Conservation (phyloP, 192 early-diverging fungal genomes). For the Linnemannia schmuckeri region DNA sequence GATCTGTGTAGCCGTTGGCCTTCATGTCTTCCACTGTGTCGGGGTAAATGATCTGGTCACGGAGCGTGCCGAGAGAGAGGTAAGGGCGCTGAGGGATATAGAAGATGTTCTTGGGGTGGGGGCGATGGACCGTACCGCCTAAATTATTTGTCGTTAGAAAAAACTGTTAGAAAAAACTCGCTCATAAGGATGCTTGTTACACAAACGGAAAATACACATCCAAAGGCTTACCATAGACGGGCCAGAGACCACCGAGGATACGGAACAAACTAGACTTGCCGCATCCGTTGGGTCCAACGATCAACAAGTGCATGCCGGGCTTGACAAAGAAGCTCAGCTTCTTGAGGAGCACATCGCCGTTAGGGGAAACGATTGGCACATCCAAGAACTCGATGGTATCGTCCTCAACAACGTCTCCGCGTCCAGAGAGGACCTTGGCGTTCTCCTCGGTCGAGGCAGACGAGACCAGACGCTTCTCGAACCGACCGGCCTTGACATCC, state of each 20-base stretch:
- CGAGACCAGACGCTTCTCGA: slow-evolving; percentile 78
- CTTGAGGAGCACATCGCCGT: slow-evolving; percentile 93
- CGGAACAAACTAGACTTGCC: slow-evolving; percentile 97
- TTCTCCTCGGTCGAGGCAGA: slow-evolving; percentile 66
- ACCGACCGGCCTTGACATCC: slow-evolving; percentile 86
- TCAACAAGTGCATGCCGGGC: slow-evolving; percentile 92
- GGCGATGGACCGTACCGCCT: slow-evolving; percentile 80
- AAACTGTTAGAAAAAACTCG: not conserved
- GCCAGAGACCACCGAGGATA: slow-evolving; percentile 96
- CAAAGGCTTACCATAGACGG: slow-evolving; percentile 80
- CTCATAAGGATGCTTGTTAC: not conserved
- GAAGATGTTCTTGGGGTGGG: slow-evolving; percentile 89
- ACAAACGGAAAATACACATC: not conserved
- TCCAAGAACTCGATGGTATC: slow-evolving; percentile 89
- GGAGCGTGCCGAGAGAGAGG: slow-evolving; percentile 90
- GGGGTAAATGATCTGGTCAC: slow-evolving; percentile 99
- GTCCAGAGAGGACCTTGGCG: slow-evolving; percentile 68
- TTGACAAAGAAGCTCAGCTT: slow-evolving; percentile 89
- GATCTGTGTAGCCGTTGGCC: slow-evolving; percentile 77
- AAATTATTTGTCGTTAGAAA: not conserved
- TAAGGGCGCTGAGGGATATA: slow-evolving; percentile 99
- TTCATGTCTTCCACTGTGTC: slow-evolving; percentile 87
- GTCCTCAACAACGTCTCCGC: slow-evolving; percentile 77
- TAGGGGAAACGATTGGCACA: slow-evolving; percentile 95
- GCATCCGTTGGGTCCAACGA: slow-evolving; percentile 95